Base-by-base conservation (phyloP, 495 filamentous ascomycete genomes). In the Rhizodiscina lignyota region DNA sequence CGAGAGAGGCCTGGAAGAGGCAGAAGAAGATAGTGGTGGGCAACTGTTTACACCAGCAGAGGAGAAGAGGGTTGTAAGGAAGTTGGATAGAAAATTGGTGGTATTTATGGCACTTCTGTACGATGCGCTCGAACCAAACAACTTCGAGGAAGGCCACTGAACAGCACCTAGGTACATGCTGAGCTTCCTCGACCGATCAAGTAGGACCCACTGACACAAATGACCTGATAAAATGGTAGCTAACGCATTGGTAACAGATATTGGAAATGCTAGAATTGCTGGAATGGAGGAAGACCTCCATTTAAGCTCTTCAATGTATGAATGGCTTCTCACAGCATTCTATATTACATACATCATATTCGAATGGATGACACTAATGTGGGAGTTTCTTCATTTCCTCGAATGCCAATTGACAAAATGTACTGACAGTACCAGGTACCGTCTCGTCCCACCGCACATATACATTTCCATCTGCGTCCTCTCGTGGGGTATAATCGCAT, bases 261-360 rank as follows among this genome's bases (percentile, higher is more conserved):
- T 84, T 40, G 79, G 79, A 40, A 84, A 84, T 54, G 79, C 79
- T 6, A 70, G 64, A 36, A 77, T 85, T 31, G 77, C 78, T 13
- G 77, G 77, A 21, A 60, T 85, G 34, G 61, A 68, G 31, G 55
- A 65, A 2, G 78, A 83, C 54, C 56, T 85, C 3, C 52, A 59
- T 28, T 61, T 66, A 4, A 59, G 53, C 46, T 66, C 64, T 21
- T 55, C 49, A 12, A 64, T 69, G 48, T 71, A 70, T 58, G 67
- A 72, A 49, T 73, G 68, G 68, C 59, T 71, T n/a, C 58, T 73
- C 32, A 66, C 71, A 0, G 60, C 63, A 0, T 70, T 70, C 36
- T 74, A 75, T 24, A 67, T 68, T 38, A 72, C 64, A 32, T 84
- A 80, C 50, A 70, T 83, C 40, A 48, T 67, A 1, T 71, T 83